These are phyloP conservation scores for Lasiodiplodia gonubiensis DNA, from an alignment of 2,329 filamentous ascomycete genomes.

Conservation along the genomic window DNA sequence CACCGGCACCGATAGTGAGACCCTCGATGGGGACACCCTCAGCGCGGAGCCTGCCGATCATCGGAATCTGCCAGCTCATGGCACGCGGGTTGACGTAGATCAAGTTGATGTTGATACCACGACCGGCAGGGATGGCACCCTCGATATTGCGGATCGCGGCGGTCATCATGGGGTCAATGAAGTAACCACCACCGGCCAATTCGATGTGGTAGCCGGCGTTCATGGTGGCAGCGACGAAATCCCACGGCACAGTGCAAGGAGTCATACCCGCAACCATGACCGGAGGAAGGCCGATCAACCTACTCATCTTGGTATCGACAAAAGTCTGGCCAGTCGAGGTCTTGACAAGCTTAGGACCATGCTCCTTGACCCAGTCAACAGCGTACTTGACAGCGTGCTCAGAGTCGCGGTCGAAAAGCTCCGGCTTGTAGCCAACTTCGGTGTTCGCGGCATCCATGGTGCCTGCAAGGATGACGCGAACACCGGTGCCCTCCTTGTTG, in stretches of 20 bases:
- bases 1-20: constrained; percentile 56
- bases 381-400: constrained; percentile 95
- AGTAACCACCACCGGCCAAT: constrained; percentile 58
- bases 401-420: constrained; percentile 95
- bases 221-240: constrained; percentile 61
- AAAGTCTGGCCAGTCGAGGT: constrained; percentile 88
- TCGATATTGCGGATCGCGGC: constrained; percentile 55
- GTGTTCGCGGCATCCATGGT: constrained; percentile 87
- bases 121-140: constrained; percentile 52
- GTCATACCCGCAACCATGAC: constrained; percentile 58
- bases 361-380: constrained; percentile 96
- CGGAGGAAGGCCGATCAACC: constrained; percentile 53
- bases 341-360: constrained; percentile 88
- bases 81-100: constrained; percentile 61
- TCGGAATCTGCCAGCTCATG: constrained; percentile 60
- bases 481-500: constrained; percentile 98
- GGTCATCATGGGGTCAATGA: constrained; percentile 52
- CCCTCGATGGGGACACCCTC: constrained; percentile 56
- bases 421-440: constrained; percentile 96
- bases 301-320: constrained; percentile 81
- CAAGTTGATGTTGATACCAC: constrained; percentile 59
- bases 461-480: constrained; percentile 93
- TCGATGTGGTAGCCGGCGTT: constrained; percentile 59
- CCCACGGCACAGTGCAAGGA: constrained; percentile 53
- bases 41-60: constrained; percentile 54